Percentiles rank a stretch among this genome's conserved stretches.
Evolutionary conservation across 2,329 filamentous ascomycete genomes (phyloP).

Genomic region (Onygena corvina): DNA sequence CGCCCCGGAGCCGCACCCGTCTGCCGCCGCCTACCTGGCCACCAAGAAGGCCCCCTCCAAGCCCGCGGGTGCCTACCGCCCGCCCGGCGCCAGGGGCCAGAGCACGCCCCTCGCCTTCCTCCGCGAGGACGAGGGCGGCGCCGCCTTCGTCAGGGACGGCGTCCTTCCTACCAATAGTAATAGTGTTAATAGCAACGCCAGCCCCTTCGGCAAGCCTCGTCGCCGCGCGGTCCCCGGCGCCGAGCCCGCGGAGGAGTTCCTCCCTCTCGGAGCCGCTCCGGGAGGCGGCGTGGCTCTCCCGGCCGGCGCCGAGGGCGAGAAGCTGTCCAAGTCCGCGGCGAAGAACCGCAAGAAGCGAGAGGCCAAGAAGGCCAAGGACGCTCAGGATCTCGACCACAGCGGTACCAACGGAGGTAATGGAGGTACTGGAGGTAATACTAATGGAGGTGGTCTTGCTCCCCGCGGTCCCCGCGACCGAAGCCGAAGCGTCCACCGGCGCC

Average conservation of each 20-base stretch:
- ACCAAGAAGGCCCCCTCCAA: conserved; percentile 91
- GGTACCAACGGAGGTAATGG: background rate
- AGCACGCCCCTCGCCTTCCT: conserved; percentile 89
- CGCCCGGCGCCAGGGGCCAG: conserved; percentile 80
- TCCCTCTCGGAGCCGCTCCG: conserved; percentile 57
- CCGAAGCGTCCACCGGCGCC: conserved; percentile 20
- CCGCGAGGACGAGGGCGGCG: conserved; percentile 91
- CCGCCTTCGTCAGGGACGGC: conserved; percentile 72
- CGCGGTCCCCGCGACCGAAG: conserved; percentile 23
- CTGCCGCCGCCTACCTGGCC: conserved; percentile 67
- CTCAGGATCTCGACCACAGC: conserved; percentile 22
- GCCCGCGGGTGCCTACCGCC: conserved; percentile 91
- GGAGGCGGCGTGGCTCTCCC: conserved; percentile 55
- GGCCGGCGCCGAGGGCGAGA: conserved; percentile 55
- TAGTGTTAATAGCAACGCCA: conserved; percentile 37
- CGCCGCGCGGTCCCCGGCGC: conserved; percentile 79
- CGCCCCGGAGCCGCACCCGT: conserved; percentile 66
- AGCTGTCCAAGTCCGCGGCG: conserved; percentile 66
- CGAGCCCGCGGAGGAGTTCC: conserved; percentile 53
- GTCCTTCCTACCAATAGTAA: conserved; percentile 38
- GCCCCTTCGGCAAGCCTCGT: conserved; percentile 65
- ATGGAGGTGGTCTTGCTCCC: conserved; percentile 22
- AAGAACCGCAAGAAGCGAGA: conserved; percentile 99
- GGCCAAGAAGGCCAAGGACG: conserved; percentile 79
- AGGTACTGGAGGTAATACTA: conserved; percentile 24